Evolutionary conservation across 2,329 filamentous ascomycete species (phyloP).

Genomic region (Hortaea werneckii): DNA sequence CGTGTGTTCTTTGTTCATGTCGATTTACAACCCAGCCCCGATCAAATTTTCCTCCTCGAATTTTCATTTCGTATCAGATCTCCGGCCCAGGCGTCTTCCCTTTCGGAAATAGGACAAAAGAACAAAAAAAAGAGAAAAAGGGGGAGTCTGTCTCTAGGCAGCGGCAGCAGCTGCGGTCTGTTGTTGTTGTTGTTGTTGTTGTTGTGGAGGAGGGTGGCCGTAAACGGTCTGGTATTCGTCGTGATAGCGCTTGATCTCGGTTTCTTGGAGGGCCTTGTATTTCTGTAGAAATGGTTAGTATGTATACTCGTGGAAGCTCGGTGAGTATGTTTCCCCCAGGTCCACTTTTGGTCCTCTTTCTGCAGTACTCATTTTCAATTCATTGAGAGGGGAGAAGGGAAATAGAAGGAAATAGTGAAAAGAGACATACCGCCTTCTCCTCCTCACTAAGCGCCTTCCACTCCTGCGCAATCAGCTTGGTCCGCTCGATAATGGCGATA

Average conservation of each 20-base stretch:
- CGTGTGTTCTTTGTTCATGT: too few relatives aligned
- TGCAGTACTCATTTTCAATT: too few relatives aligned
- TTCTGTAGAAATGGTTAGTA: background rate
- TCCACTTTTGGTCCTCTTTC: too few relatives aligned
- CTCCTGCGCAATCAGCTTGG: constrained; percentile 35
- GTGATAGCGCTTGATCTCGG: constrained; percentile 1
- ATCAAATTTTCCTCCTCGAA: too few relatives aligned
- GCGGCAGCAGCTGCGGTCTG: background rate
- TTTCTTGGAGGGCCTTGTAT: background rate
- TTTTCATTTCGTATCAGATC: too few relatives aligned
- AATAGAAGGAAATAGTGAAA: background rate
- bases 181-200: background rate
- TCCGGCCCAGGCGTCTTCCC: too few relatives aligned
- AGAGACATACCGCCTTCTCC: constrained; percentile 38
- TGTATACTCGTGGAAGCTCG: too few relatives aligned
- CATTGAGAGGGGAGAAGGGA: background rate
- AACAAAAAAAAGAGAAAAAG: too few relatives aligned
- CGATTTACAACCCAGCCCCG: too few relatives aligned
- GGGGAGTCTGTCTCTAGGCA: too few relatives aligned
- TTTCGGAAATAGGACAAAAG: too few relatives aligned
- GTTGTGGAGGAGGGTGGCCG: background rate
- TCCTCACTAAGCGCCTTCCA: constrained; percentile 37
- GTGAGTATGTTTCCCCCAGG: too few relatives aligned
- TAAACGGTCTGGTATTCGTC: background rate
- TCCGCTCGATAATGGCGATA: constrained; percentile 31